A percentile compares a stretch with the other conserved stretches of the same genome.
phyloP scores from a whole-genome alignment of 1,284 basidiomycete species.

The Cryptococcus maquisensis region DNA sequence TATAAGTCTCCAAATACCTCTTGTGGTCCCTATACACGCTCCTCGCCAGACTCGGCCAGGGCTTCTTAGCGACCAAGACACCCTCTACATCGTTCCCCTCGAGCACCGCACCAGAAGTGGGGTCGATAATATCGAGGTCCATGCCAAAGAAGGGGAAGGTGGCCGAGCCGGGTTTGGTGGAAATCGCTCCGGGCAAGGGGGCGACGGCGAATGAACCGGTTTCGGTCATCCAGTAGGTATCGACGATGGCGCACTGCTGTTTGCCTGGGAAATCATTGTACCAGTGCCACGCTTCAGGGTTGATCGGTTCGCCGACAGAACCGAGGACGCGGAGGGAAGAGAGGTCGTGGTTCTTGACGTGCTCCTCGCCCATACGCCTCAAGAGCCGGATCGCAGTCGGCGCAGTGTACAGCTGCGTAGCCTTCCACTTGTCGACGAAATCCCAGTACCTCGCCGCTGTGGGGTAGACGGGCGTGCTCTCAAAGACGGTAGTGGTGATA shows the following conservation, averaged over 20 bases:
- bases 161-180: conserved; percentile 93
- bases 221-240: conserved; percentile 98
- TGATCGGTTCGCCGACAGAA: conserved; percentile 95
- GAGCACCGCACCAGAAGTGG: conserved; percentile 59
- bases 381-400: conserved; percentile 85
- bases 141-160: conserved; percentile 98
- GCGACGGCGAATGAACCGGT: conserved; percentile 94
- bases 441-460: conserved; percentile 96
- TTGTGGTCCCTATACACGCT: conserved; percentile 90
- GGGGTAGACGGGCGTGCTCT: conserved; percentile 95
- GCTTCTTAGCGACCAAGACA: conserved; percentile 76
- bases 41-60: conserved; percentile 96
- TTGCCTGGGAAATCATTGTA: conserved; percentile 87
- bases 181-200: conserved; percentile 89
- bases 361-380: conserved; percentile 79
- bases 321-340: conserved; percentile 81
- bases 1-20: conserved; percentile 89
- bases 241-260: conserved; percentile 87
- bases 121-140: conserved; percentile 81
- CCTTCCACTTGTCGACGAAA: conserved; percentile 83
- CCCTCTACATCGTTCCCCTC: conserved; percentile 84
- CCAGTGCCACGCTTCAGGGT: conserved; percentile 99
- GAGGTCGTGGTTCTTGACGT: conserved; percentile 81
- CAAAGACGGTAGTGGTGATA: conserved; percentile 88
- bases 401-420: conserved; percentile 92